Evolutionary conservation across 208 protist species (phyloP).

Genomic region (Trypanosoma platydactyli): DNA sequence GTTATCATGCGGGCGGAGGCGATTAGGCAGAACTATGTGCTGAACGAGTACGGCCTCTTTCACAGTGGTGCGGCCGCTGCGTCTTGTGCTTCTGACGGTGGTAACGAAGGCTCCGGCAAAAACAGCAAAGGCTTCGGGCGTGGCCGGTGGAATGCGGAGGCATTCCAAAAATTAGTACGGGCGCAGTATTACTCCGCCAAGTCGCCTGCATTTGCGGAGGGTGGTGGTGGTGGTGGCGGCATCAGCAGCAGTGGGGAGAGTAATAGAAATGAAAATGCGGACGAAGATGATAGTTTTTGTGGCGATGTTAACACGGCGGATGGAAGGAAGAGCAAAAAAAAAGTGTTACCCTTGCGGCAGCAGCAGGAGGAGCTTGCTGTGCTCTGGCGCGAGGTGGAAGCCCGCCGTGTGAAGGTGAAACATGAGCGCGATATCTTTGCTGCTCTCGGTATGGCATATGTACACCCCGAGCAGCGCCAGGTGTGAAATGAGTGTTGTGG

Average conservation of each 20-base stretch:
- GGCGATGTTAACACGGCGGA: conserved; percentile 8
- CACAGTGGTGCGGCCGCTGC: conserved; percentile 25
- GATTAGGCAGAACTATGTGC: conserved; percentile 69
- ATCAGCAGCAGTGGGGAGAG: conserved; percentile 22
- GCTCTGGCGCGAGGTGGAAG: conserved; percentile 55
- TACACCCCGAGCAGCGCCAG: conserved; percentile 67
- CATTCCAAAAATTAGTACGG: conserved; percentile 64
- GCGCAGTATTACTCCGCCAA: conserved; percentile 52
- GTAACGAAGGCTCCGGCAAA: not conserved
- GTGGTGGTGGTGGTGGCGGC: conserved; percentile 18
- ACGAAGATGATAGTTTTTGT: conserved; percentile 37
- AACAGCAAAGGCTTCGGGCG: not conserved
- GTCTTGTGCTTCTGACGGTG: not conserved
- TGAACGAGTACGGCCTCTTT: conserved; percentile 91
- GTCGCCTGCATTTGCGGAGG: conserved; percentile 27
- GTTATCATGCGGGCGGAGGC: conserved; percentile 87
- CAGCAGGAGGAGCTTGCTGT: conserved; percentile 48
- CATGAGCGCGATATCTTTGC: conserved; percentile 80
- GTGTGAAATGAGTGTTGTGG: conserved; percentile 28
- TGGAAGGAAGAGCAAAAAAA: conserved; percentile 20
- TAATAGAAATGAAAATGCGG: conserved; percentile 28
- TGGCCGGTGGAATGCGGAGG: conserved; percentile 40
- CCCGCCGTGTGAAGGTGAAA: conserved; percentile 61
- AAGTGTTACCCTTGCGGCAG: conserved; percentile 26
- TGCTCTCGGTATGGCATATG: conserved; percentile 75